A percentile compares a stretch with the other conserved stretches of the same genome.
Evolutionary conservation across 192 early-diverging fungal species (phyloP).

Genomic region (Podila epigama): DNA sequence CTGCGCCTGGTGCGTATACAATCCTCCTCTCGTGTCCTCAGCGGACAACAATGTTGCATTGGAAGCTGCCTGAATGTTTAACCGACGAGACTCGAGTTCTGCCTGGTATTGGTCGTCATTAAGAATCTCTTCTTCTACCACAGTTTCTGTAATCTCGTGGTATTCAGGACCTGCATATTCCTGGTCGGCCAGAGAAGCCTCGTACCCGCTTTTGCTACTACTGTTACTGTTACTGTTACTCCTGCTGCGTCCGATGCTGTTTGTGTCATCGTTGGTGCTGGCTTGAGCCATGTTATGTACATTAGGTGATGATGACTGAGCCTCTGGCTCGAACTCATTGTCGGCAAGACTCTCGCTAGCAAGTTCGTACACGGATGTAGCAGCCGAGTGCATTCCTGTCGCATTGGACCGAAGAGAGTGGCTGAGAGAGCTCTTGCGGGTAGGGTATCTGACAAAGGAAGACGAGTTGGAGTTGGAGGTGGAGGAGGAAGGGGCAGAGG

Average conservation of each 20-base stretch:
- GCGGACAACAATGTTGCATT: too few species aligned
- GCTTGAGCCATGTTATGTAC: not conserved
- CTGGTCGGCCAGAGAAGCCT: too few species aligned
- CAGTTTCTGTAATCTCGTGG: constrained; percentile 29
- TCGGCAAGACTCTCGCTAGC: constrained; percentile 20
- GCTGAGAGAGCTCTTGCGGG: constrained; percentile 15
- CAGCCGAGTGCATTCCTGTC: constrained; percentile 20
- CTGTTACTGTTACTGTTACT: too few species aligned
- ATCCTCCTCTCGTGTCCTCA: too few species aligned
- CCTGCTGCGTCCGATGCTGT: too few species aligned
- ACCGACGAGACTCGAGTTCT: constrained; percentile 13
- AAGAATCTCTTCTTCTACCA: constrained; percentile 30
- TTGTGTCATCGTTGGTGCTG: not conserved
- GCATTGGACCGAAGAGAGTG: constrained; percentile 19
- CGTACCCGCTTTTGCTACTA: too few species aligned
- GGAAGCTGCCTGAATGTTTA: too few species aligned
- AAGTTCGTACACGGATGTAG: constrained; percentile 40
- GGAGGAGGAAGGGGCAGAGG: not conserved
- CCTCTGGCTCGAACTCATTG: not conserved
- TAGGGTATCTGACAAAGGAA: not conserved
- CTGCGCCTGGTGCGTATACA: not conserved
- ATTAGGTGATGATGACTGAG: not conserved
- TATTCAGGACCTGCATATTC: not conserved
- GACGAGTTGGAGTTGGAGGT: not conserved
- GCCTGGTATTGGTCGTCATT: constrained; percentile 21